Evolutionary conservation across 23 red algal species (phyloP).

Genomic region (Gracilaria vermiculophylla): DNA sequence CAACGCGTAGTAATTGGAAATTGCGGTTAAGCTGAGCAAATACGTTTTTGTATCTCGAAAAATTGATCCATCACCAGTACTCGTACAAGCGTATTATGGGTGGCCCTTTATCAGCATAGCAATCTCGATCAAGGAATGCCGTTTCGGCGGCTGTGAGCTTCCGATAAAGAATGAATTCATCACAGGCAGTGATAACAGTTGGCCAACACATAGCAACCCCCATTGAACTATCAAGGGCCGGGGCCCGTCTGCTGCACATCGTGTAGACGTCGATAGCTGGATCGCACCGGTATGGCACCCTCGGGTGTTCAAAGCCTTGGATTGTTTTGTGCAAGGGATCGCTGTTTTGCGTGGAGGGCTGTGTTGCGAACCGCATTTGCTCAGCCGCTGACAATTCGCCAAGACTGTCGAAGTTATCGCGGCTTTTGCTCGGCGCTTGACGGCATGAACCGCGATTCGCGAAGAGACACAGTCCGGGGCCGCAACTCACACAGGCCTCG

Average conservation of each 20-base stretch:
- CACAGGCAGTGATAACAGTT: not conserved
- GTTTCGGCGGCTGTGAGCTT: not conserved
- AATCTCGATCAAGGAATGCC: not conserved
- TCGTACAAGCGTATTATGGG: too few relatives aligned
- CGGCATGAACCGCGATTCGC: not conserved
- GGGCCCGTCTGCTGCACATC: too few relatives aligned
- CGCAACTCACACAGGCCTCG: not conserved
- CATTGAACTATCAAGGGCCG: too few relatives aligned
- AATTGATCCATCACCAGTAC: too few relatives aligned
- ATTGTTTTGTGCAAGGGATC: not conserved
- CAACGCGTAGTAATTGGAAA: too few relatives aligned
- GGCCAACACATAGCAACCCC: too few relatives aligned
- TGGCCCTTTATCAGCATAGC: too few relatives aligned
- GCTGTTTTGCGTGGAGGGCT: not conserved
- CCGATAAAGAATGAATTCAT: not conserved
- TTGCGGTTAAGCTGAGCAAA: too few relatives aligned
- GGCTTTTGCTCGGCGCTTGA: not conserved
- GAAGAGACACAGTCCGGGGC: not conserved
- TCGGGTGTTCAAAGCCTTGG: too few relatives aligned
- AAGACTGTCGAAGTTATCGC: not conserved
- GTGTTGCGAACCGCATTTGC: not conserved
- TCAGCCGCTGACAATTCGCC: not conserved
- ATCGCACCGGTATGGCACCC: too few relatives aligned
- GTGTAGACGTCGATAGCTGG: too few relatives aligned
- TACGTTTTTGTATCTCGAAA: too few relatives aligned